Conservation (phyloP, 148 eudicot genomes). For the Amaranthus hypochondriacus region DNA sequence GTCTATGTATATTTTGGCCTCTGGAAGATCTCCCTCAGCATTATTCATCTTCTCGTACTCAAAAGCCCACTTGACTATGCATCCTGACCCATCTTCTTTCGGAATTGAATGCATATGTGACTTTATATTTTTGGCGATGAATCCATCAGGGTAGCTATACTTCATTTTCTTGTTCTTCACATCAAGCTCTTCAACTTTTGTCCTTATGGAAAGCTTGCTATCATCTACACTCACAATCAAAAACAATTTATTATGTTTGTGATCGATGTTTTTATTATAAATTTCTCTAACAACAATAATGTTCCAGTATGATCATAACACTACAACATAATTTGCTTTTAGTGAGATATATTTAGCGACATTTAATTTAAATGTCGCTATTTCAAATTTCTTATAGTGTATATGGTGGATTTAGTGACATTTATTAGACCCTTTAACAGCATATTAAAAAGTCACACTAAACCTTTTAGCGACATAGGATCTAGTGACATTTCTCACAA, state of each 20-base stretch:
- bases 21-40: constrained; percentile 20
- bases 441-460: too few species aligned
- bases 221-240: neutral
- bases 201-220: neutral
- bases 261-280: neutral
- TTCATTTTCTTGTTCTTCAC: neutral
- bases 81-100: constrained; percentile 11
- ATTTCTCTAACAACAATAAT: too few species aligned
- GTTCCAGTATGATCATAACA: too few species aligned
- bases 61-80: constrained; percentile 24
- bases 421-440: too few species aligned
- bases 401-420: too few species aligned
- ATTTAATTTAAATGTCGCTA: too few species aligned
- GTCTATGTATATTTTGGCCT: constrained; percentile 19
- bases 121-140: constrained; percentile 20
- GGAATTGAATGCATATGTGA: constrained; percentile 17
- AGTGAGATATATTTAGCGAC: too few species aligned
- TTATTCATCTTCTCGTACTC: constrained; percentile 25
- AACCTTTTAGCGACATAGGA: too few species aligned
- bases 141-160: constrained; percentile 15
- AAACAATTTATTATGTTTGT: neutral
- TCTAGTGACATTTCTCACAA: too few species aligned
- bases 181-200: constrained; percentile 11
- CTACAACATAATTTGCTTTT: too few species aligned
- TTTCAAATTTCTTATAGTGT: too few species aligned